A percentile compares a stretch with the other conserved stretches of the same genome.
Evolutionary conservation across 1,284 basidiomycete genomes (phyloP).

Genomic region (Pseudozyma pruni): DNA sequence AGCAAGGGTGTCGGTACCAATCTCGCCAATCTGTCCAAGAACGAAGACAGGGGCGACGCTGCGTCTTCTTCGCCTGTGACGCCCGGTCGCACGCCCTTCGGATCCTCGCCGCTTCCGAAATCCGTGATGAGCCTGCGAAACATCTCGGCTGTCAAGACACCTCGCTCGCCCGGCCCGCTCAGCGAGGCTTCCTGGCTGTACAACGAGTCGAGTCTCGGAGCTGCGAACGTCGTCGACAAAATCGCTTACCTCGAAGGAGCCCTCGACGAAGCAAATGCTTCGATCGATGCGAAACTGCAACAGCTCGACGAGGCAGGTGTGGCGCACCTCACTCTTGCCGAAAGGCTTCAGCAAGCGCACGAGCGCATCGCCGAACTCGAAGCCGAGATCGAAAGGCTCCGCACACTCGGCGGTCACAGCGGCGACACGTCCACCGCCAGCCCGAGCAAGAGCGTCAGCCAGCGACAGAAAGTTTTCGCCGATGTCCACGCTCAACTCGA

Average conservation of each 20-base stretch:
- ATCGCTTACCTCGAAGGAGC: slow-evolving; percentile 46
- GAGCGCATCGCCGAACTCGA: slow-evolving; percentile 47
- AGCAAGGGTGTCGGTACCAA: slow-evolving; percentile 40
- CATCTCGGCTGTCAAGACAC: slow-evolving; percentile 42
- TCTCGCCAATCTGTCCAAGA: slow-evolving; percentile 29
- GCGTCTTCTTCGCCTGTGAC: slow-evolving; percentile 17
- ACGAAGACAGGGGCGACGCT: slow-evolving; percentile 6
- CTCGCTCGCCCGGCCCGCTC: slow-evolving; percentile 42
- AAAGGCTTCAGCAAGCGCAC: slow-evolving; percentile 39
- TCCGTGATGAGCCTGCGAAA: slow-evolving; percentile 44
- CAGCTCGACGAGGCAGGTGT: slow-evolving; percentile 50
- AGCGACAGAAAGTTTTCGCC: slow-evolving; percentile 40
- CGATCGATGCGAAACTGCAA: slow-evolving; percentile 54
- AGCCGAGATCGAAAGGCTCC: slow-evolving; percentile 40
- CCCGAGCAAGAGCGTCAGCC: slow-evolving; percentile 33
- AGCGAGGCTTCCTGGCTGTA: slow-evolving; percentile 53
- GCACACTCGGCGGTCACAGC: slow-evolving; percentile 19
- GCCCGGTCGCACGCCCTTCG: slow-evolving; percentile 12
- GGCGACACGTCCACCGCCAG: slow-evolving; percentile 15
- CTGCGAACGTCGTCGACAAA: slow-evolving; percentile 35
- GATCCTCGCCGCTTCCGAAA: slow-evolving; percentile 42
- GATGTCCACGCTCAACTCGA: slow-evolving; percentile 49
- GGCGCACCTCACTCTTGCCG: slow-evolving; percentile 43
- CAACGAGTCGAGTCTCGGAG: slow-evolving; percentile 56
- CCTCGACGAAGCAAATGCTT: slow-evolving; percentile 52